Base-by-base conservation (phyloP, 192 early-diverging fungal genomes). In the Coemansia sp. region DNA sequence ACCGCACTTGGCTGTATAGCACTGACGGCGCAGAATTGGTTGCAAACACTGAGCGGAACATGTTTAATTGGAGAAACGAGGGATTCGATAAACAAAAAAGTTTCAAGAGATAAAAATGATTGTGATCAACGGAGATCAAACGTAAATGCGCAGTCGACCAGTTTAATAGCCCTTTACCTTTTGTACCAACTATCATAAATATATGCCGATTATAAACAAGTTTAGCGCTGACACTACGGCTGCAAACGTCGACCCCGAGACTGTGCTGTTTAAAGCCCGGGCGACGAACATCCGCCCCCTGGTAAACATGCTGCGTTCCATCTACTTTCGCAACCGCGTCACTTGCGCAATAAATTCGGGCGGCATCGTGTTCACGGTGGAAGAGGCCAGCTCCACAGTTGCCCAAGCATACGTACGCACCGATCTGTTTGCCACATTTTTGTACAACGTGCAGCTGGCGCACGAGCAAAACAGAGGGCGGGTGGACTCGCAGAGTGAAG, bases 1-100 rank as follows among this genome's bases (percentile, higher is more conserved):
- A 90, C 60, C 91, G 86, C 59, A 89, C 70, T 76, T 88, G 87
- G 72, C 82, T 73, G 61, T 62, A 49, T 6, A 57, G 19, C 39
- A 47, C 29, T 7, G 61, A 62, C 37, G 38, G 54, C 16, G 59
- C 7, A 8, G 27, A 52, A 23, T 17, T 26, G 4, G 61, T 52
- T 9, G 64, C 16, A 45, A 75, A 62, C 29, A 69, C 27, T 35
- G 19, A 66, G 39, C 73, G 67, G 22, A 75, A 66, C 73, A 75
- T 75, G 62, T 17, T 35, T 51, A n/a, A 16, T 45, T 45, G 11
- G 41, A 45, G 41, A 45, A 45, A 16, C 14, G 3, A 45, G 14
- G 11, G 11, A 5, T 12, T 45, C 41, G 14, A 45, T 4, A 45
- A n/a, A n/a, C 3, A 45, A 45, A 45, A n/a, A 45, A 45, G 41